phyloP scores from a whole-genome alignment of 805 yeast genomes.

The Candida suzukii region DNA sequence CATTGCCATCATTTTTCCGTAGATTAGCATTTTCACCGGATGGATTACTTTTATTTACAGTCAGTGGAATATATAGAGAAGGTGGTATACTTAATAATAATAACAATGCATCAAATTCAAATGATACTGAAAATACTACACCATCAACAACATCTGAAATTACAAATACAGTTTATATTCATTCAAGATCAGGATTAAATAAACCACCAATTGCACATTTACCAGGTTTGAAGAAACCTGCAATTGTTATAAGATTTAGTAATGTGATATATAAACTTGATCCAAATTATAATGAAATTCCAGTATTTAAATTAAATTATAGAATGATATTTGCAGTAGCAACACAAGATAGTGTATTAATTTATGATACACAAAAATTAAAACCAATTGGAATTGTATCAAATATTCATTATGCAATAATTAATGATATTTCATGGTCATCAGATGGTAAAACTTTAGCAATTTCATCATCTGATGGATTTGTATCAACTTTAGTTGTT shows the following conservation, averaged over 20 bases:
- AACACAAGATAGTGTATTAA: conserved; percentile 73
- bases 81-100: conserved; percentile 1
- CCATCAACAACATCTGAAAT: conserved; percentile 7
- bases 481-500: conserved; percentile 64
- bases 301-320: conserved; percentile 56
- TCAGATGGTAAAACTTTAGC: conserved; percentile 64
- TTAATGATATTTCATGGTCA: conserved; percentile 87
- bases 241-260: conserved; percentile 73
- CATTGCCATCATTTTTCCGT: conserved; percentile 85
- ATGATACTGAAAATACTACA: neutral
- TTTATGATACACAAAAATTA: conserved; percentile 71
- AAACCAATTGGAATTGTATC: conserved; percentile 68
- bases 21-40: conserved; percentile 85
- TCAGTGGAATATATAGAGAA: conserved; percentile 58
- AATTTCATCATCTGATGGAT: conserved; percentile 87
- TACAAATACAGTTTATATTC: conserved; percentile 71
- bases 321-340: conserved; percentile 89
- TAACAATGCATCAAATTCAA: neutral
- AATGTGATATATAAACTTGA: conserved; percentile 50
- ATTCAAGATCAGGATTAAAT: conserved; percentile 61
- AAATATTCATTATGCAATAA: conserved; percentile 79
- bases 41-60: conserved; percentile 73
- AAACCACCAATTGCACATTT: conserved; percentile 70
- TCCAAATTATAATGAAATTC: conserved; percentile 2
- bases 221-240: conserved; percentile 77